Conservation (phyloP, 257 asterid genomes). For the Orobanche coerulescens region DNA sequence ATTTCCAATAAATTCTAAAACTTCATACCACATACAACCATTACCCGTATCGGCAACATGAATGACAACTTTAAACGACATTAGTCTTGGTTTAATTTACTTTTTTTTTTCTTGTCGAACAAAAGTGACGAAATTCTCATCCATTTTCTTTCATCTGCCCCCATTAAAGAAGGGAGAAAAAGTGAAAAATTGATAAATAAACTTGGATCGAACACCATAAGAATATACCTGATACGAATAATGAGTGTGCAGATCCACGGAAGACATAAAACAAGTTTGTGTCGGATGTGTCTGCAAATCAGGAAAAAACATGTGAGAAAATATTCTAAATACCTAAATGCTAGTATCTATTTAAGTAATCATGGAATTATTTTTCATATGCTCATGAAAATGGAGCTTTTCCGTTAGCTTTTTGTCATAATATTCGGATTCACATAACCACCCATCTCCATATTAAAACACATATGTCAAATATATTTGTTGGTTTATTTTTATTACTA, state of each 20-base stretch:
- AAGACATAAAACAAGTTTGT: constrained; percentile 98
- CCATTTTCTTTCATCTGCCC: neutral
- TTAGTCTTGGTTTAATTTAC: neutral
- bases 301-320: constrained; percentile 19
- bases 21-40: neutral
- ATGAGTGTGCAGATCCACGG: constrained; percentile 97
- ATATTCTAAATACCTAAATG: constrained; percentile 7
- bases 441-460: no score
- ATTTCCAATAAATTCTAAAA: neutral
- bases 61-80: neutral
- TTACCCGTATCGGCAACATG: neutral
- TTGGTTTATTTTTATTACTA: no score
- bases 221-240: constrained; percentile 86
- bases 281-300: constrained; percentile 95
- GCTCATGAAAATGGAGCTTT: constrained; percentile 14
- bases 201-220: constrained; percentile 11
- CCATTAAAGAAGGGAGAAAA: neutral
- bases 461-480: no score
- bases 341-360: constrained; percentile 1
- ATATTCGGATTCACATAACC: no score
- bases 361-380: constrained; percentile 6
- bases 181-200: neutral
- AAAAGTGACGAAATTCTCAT: neutral
- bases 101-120: neutral
- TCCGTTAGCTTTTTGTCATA: no score